Evolutionary conservation across 352 stramenopile species (phyloP).

Genomic region (Phytophthora litchii): DNA sequence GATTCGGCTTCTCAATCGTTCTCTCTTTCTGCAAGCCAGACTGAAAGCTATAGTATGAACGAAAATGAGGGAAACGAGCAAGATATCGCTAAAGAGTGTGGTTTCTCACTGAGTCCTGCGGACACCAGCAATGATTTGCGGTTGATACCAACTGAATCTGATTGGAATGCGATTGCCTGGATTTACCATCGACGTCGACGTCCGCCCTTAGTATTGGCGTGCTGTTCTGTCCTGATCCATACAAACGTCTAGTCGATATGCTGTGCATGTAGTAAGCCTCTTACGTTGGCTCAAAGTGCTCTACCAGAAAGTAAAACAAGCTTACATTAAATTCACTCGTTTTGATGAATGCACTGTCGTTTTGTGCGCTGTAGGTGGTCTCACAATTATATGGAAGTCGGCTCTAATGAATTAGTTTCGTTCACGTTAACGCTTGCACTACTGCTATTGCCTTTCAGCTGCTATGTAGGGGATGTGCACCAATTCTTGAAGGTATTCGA

Average conservation of each 20-base stretch:
- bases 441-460: no score
- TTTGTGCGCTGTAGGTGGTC: slow-evolving; percentile 1
- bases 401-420: slow-evolving; percentile 5
- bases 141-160: neutral
- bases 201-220: slow-evolving; percentile 3
- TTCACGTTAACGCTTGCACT: no score
- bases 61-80: neutral
- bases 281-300: slow-evolving; percentile 4
- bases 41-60: neutral
- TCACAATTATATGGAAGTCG: slow-evolving; percentile 2
- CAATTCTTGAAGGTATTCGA: no score
- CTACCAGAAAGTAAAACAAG: neutral
- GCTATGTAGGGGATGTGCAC: no score
- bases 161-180: neutral
- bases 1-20: neutral
- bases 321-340: neutral
- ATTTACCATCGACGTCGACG: neutral
- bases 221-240: neutral
- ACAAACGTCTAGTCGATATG: neutral
- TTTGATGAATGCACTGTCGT: slow-evolving; percentile 8
- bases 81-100: neutral
- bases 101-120: neutral
- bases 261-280: no score
- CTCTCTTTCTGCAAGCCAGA: neutral
- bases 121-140: neutral